Conservation (phyloP, 441 rosid species). For the Erodium texanum region DNA sequence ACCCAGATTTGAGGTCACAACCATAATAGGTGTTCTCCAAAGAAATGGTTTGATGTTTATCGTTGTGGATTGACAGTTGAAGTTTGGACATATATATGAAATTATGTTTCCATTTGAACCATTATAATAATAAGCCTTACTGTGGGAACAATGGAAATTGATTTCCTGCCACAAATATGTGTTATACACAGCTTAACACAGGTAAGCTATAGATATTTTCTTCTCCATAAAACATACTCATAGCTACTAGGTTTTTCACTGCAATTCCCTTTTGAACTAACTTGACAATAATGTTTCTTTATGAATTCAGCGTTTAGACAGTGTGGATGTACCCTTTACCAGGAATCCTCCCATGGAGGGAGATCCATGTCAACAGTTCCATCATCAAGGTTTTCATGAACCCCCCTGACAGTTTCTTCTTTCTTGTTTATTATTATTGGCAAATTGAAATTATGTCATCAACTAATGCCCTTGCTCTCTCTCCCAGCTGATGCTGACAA, state of each 20-base stretch:
- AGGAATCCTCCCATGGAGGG: conserved; percentile 32
- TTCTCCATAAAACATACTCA: neutral
- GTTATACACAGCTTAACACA: neutral
- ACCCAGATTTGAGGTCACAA: neutral
- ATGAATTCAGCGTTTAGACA: conserved; percentile 60
- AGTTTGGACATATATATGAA: neutral
- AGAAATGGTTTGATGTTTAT: neutral
- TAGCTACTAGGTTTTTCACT: neutral
- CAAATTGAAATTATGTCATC: neutral
- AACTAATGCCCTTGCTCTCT: conserved; percentile 5
- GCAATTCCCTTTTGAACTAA: conserved; percentile 4
- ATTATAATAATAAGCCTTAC: neutral
- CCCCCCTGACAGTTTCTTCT: neutral
- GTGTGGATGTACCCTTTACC: conserved; percentile 36
- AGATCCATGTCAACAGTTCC: conserved; percentile 35
- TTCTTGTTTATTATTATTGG: neutral
- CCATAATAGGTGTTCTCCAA: neutral
- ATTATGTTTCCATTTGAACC: neutral
- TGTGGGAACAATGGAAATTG: neutral
- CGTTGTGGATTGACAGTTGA: neutral
- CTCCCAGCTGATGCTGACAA: conserved; percentile 60
- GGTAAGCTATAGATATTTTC: neutral
- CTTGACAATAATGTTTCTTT: conserved; percentile 8
- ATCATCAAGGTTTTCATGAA: conserved; percentile 70
- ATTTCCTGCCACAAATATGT: neutral